Percentiles rank a stretch among this genome's conserved stretches.
Conservation (phyloP, 2,329 filamentous ascomycete genomes). For the Penicillium janthinellum region DNA sequence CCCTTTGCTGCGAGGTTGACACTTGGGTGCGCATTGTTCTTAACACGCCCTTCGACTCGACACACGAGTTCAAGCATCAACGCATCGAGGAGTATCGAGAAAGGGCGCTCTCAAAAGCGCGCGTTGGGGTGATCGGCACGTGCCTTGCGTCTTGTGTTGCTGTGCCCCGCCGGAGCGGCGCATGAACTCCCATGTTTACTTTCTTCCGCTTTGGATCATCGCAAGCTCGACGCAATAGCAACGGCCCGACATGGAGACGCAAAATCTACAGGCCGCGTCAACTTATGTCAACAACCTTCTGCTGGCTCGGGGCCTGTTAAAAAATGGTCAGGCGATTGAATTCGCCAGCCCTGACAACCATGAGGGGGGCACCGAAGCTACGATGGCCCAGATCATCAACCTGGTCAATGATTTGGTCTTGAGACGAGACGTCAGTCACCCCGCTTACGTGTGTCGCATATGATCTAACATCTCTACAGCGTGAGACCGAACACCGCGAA, state of each 20-base stretch:
- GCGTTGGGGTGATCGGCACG: conserved; percentile 13
- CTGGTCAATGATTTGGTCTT: conserved; percentile 92
- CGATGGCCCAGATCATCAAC: conserved; percentile 86
- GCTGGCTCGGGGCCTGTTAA: conserved; percentile 63
- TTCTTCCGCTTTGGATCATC: conserved; percentile 45
- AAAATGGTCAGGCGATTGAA: conserved; percentile 65
- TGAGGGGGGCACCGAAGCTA: conserved; percentile 62
- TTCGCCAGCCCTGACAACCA: conserved; percentile 72
- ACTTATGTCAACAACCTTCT: conserved; percentile 67
- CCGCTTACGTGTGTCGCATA: conserved; percentile 4
- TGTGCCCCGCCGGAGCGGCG: conserved; percentile 19
- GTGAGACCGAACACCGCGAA: conserved; percentile 87
- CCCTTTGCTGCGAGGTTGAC: conserved; percentile 40
- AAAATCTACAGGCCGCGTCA: conserved; percentile 62
- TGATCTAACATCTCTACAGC: conserved; percentile 52
- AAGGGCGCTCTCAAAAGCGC: conserved; percentile 9
- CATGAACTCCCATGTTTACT: conserved; percentile 40
- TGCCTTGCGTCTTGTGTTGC: conserved; percentile 26
- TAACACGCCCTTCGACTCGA: not conserved
- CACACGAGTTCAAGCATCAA: not conserved
- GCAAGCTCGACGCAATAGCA: conserved; percentile 18
- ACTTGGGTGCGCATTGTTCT: conserved; percentile 20
- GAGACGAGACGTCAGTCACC: conserved; percentile 73
- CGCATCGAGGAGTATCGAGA: not conserved
- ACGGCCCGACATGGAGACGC: conserved; percentile 44